A percentile compares a stretch with the other conserved stretches of the same genome.
Conservation (phyloP, 805 yeast species). For the Zygoascus ofunaensis region DNA sequence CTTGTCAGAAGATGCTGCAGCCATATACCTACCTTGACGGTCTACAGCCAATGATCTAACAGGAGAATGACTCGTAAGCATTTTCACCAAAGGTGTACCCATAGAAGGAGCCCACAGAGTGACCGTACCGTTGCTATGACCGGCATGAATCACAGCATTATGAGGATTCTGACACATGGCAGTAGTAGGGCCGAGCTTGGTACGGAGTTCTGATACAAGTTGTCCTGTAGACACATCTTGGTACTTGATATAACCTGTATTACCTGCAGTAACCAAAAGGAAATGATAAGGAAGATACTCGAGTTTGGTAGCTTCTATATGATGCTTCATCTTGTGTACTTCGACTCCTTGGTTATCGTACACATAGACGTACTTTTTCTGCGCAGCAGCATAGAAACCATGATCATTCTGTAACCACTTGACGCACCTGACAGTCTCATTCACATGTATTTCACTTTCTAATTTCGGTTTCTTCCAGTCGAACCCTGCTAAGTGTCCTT, state of each 20-base stretch:
- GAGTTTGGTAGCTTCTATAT: slow-evolving; percentile 70
- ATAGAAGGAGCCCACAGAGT: slow-evolving; percentile 89
- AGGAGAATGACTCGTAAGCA: slow-evolving; percentile 79
- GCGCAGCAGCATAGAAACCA: slow-evolving; percentile 93
- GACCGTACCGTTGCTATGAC: slow-evolving; percentile 88
- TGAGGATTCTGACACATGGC: slow-evolving; percentile 87
- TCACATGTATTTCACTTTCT: slow-evolving; percentile 71
- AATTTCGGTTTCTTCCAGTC: slow-evolving; percentile 88
- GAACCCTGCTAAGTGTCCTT: slow-evolving; percentile 92
- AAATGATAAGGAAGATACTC: slow-evolving; percentile 92
- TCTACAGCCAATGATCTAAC: slow-evolving; percentile 77
- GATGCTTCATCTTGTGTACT: slow-evolving; percentile 83
- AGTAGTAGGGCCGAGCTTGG: slow-evolving; percentile 84
- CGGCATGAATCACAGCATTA: slow-evolving; percentile 91
- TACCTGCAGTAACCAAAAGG: slow-evolving; percentile 78
- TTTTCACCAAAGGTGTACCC: slow-evolving; percentile 74
- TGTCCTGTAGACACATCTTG: slow-evolving; percentile 94
- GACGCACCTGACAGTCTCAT: slow-evolving; percentile 86
- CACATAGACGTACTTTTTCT: slow-evolving; percentile 85
- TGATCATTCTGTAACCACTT: slow-evolving; percentile 77
- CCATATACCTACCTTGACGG: slow-evolving; percentile 91
- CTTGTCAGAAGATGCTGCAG: slow-evolving; percentile 80
- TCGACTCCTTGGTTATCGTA: slow-evolving; percentile 89
- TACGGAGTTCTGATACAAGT: slow-evolving; percentile 71
- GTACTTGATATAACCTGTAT: slow-evolving; percentile 78